Evolutionary conservation across 306 rosid genomes (phyloP), one percentile per base, ranked within the genome.

Genomic region (Ormosia emarginata): DNA sequence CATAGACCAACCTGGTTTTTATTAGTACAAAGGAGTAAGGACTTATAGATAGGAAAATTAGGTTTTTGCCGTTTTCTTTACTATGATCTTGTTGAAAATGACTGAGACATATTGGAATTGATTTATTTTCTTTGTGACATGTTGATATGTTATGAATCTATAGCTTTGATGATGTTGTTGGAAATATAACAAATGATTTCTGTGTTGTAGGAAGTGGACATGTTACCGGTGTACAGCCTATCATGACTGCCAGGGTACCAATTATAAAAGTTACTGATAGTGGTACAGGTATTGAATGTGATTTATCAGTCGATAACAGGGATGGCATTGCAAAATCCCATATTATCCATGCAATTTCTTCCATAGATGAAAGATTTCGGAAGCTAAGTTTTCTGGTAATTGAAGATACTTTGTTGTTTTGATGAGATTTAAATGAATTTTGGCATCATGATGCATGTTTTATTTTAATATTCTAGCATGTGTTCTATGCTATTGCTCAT

Each of bases 221-320:
- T 75, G 86, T 87, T 40, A 58, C 87, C 7, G 83, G 87, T 34
- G 56, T 87, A 63, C 79, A 79, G 69, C 7, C 49, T 17, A 71
- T 87, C 81, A 7, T 44, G 50, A 13, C 46, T 69, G 90, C 90
- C 61, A 82, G 55, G 78, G 88, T 87, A 47, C 90, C 90, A 52
- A 79, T 87, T 79, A 9, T 87, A 58, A 87, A 87, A 82, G 83
- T 87, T 67, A 87, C 80, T 79, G 90, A 87, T 82, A 14, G 75
- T 62, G 90, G 90, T 70, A 87, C 90, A 5, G 90, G 90, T 32
- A 75, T 87, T 30, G 90, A 87, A 82, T 87, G 90, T 59, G 90
- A 87, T 87, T 58, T 87, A 71, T 87, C 90, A 41, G 88, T 87
- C 3, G 81, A 79, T 12, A 87, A 87, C 67, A 56, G 79, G 83